phyloP scores from a whole-genome alignment of 495 filamentous ascomycete species.

The Xylaria flabelliformis region DNA sequence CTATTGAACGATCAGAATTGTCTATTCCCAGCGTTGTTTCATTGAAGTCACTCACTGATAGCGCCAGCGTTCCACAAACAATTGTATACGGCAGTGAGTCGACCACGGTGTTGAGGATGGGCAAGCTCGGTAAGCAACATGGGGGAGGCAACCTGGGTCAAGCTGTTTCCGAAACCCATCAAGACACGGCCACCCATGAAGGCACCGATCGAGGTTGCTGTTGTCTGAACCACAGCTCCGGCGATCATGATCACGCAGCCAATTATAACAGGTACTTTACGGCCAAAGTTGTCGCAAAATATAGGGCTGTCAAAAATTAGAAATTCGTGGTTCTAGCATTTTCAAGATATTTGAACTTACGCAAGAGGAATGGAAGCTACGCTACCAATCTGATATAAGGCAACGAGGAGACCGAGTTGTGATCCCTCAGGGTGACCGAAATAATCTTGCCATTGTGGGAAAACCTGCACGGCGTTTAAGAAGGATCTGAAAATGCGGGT shows the following conservation, averaged over 20 bases:
- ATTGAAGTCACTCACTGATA: slow-evolving; percentile 41
- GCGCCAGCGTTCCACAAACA: slow-evolving; percentile 67
- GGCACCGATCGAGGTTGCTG: slow-evolving; percentile 52
- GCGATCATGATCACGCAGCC: slow-evolving; percentile 70
- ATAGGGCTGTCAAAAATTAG: slow-evolving; percentile 55
- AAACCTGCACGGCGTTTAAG: slow-evolving; percentile 61
- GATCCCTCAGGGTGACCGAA: slow-evolving; percentile 59
- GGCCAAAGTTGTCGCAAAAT: slow-evolving; percentile 66
- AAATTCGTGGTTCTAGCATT: neutral
- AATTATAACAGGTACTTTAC: slow-evolving; percentile 64
- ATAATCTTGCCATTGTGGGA: slow-evolving; percentile 56
- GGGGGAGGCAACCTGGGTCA: slow-evolving; percentile 67
- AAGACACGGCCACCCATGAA: slow-evolving; percentile 55
- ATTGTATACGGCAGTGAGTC: slow-evolving; percentile 72
- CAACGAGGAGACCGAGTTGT: slow-evolving; percentile 66
- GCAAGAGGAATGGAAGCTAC: slow-evolving; percentile 69
- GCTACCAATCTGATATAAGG: slow-evolving; percentile 72
- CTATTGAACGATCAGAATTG: slow-evolving; percentile 26
- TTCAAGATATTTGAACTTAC: slow-evolving; percentile 44
- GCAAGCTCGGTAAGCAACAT: slow-evolving; percentile 69
- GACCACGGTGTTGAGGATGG: slow-evolving; percentile 70
- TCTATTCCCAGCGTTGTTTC: neutral
- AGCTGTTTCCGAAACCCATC: slow-evolving; percentile 64
- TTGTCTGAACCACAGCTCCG: slow-evolving; percentile 64
- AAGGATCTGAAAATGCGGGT: slow-evolving; percentile 51